Percentiles rank a stretch among this genome's conserved stretches.
These are phyloP conservation scores for Calocybe gangraenosa DNA, from an alignment of 768 basidiomycete species.

Conservation along the genomic window DNA sequence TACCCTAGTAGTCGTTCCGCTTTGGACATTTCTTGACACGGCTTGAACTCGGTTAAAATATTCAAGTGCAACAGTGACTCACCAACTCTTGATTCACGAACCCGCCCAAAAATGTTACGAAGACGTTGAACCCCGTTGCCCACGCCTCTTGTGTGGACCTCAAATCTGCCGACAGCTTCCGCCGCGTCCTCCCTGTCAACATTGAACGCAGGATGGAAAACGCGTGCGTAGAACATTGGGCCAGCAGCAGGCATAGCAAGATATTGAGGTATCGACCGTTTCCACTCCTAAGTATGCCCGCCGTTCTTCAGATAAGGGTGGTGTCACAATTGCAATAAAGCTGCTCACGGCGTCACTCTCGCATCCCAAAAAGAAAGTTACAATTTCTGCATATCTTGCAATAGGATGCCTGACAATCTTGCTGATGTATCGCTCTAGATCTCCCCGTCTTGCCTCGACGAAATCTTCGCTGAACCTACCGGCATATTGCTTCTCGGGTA, in stretches of 20 bases:
- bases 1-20: constrained; percentile 72
- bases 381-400: constrained; percentile 70
- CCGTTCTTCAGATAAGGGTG: neutral
- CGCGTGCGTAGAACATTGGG: constrained; percentile 69
- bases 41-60: neutral
- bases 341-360: constrained; percentile 67
- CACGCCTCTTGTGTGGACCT: constrained; percentile 59
- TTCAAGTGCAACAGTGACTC: constrained; percentile 3
- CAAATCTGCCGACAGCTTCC: constrained; percentile 57
- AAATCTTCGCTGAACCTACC: constrained; percentile 79
- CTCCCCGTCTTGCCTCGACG: constrained; percentile 76
- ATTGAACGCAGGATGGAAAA: constrained; percentile 85
- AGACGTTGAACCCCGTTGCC: constrained; percentile 67
- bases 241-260: constrained; percentile 63
- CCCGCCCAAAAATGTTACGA: constrained; percentile 54
- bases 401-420: constrained; percentile 73
- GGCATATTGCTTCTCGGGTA: constrained; percentile 84
- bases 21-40: constrained; percentile 82
- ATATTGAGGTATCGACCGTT: constrained; percentile 54
- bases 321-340: neutral
- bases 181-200: constrained; percentile 69
- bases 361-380: constrained; percentile 76
- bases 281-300: constrained; percentile 58
- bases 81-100: constrained; percentile 70
- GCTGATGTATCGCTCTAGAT: constrained; percentile 74